Evolutionary conservation across 1,284 basidiomycete species (phyloP).

Genomic region (Thecaphora thlaspeos): DNA sequence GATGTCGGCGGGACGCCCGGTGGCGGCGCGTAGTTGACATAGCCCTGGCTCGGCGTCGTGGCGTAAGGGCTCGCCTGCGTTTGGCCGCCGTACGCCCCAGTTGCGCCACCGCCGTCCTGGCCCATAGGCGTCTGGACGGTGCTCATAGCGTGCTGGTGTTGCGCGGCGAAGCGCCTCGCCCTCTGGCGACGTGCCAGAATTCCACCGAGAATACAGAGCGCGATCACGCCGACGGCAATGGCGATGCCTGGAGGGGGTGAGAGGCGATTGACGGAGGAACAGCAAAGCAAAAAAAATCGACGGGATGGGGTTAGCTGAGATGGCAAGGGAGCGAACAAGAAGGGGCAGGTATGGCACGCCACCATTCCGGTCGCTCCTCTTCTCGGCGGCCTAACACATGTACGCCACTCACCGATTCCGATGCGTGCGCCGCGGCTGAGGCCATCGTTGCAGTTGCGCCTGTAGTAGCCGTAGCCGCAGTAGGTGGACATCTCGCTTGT

Average conservation of each 20-base stretch:
- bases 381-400: too few species aligned
- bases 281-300: too few species aligned
- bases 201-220: constrained; percentile 10
- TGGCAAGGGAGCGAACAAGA: background rate
- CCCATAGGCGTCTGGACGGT: background rate
- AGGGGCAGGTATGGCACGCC: too few species aligned
- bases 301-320: too few species aligned
- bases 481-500: constrained; percentile 12
- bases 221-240: constrained; percentile 12
- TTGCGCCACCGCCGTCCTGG: too few species aligned
- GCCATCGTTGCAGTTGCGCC: constrained; percentile 7
- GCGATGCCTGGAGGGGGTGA: constrained; percentile 2
- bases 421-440: constrained; percentile 15
- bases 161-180: constrained; percentile 10
- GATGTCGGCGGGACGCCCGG: constrained; percentile 11
- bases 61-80: constrained; percentile 6
- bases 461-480: constrained; percentile 11
- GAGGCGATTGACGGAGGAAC: too few species aligned
- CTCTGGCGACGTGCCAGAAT: constrained; percentile 4
- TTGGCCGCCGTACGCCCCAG: background rate
- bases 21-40: constrained; percentile 18
- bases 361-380: too few species aligned
- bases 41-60: background rate
- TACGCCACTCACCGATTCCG: constrained; percentile 15
- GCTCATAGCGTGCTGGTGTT: background rate